A percentile compares a stretch with the other conserved stretches of the same genome.
Evolutionary conservation across 169 alveolate genomes (phyloP).

Genomic region (Eimeria falciformis): DNA sequence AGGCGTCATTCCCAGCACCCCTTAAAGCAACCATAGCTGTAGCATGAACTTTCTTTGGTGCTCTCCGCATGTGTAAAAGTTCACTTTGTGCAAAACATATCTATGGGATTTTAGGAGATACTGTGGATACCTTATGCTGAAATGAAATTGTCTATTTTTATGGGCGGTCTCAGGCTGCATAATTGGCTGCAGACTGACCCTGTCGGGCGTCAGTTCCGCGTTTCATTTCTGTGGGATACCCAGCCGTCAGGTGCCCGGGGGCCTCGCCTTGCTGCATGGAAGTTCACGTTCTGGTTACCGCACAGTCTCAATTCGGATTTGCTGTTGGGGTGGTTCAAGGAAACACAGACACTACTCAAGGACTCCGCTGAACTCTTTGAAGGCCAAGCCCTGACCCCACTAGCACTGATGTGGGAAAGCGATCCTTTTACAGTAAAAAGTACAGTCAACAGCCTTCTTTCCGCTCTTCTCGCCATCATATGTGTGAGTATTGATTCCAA

Average conservation of each 20-base stretch:
- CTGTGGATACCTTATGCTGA: too few species aligned
- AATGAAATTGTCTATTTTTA: not conserved
- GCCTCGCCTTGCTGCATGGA: constrained; percentile 14
- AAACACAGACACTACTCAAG: constrained; percentile 25
- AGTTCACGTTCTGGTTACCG: constrained; percentile 68
- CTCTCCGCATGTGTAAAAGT: too few species aligned
- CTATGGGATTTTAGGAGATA: too few species aligned
- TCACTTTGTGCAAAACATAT: too few species aligned
- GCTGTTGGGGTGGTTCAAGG: constrained; percentile 58
- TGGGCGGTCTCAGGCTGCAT: constrained; percentile 21
- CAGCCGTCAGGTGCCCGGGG: not conserved
- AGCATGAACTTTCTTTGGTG: too few species aligned
- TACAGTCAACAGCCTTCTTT: constrained; percentile 79
- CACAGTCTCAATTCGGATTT: constrained; percentile 51
- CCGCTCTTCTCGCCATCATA: constrained; percentile 82
- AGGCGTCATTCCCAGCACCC: too few species aligned
- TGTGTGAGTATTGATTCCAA: constrained; percentile 66
- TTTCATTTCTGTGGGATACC: not conserved
- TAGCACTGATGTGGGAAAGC: constrained; percentile 80
- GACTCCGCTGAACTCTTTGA: constrained; percentile 13
- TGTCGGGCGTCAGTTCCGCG: constrained; percentile 57
- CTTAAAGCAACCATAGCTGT: too few species aligned
- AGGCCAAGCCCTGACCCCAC: constrained; percentile 68
- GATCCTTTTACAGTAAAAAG: constrained; percentile 79
- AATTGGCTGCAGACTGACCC: constrained; percentile 51